Conservation (phyloP, 768 basidiomycete genomes). For the Boletus sp. region DNA sequence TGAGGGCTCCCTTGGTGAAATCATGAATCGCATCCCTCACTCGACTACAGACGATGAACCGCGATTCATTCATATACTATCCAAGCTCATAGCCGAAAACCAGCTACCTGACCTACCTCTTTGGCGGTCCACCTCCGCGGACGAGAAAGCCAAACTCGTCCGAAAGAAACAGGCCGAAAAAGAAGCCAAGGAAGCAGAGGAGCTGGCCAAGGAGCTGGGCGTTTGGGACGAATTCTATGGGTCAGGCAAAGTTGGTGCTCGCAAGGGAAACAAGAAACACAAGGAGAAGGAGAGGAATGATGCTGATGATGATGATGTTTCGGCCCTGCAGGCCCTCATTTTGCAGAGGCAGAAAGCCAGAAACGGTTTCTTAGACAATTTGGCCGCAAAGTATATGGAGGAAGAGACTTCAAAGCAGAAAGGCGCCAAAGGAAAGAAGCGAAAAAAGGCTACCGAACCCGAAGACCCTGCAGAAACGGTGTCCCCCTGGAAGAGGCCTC, state of each 20-base stretch:
- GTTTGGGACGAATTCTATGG: constrained; percentile 95
- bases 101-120: constrained; percentile 50
- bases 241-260: constrained; percentile 60
- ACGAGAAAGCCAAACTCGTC: constrained; percentile 73
- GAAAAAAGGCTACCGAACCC: constrained; percentile 36
- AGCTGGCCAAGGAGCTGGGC: constrained; percentile 79
- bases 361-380: constrained; percentile 68
- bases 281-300: constrained; percentile 35
- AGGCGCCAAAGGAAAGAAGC: constrained; percentile 51
- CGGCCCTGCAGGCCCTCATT: constrained; percentile 77
- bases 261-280: constrained; percentile 52
- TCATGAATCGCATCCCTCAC: constrained; percentile 86
- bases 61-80: constrained; percentile 71
- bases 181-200: constrained; percentile 83
- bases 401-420: constrained; percentile 33
- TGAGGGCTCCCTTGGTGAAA: constrained; percentile 70
- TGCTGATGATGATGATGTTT: constrained; percentile 57
- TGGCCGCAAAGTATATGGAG: constrained; percentile 68
- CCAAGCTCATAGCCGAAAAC: constrained; percentile 59
- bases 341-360: constrained; percentile 68
- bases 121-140: constrained; percentile 73
- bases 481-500: constrained; percentile 51
- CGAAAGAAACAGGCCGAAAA: constrained; percentile 71
- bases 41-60: constrained; percentile 80
- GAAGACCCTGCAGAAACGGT: constrained; percentile 36